Percentiles rank a stretch among this genome's conserved stretches.
These are phyloP conservation scores for Teunomyces atbi DNA, from an alignment of 805 yeast species.

Conservation along the genomic window DNA sequence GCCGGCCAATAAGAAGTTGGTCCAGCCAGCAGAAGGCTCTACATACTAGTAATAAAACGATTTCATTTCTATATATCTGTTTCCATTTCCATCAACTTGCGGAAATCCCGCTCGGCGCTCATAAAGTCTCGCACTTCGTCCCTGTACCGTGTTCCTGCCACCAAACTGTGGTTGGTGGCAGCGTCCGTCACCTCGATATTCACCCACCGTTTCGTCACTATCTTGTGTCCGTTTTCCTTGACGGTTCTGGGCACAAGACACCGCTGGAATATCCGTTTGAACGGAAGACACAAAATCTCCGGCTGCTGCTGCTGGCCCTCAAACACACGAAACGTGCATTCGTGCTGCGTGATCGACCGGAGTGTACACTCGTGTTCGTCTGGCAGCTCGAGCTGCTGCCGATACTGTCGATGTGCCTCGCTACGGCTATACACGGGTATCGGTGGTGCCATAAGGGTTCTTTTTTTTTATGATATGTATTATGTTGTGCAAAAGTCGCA, in stretches of 20 bases:
- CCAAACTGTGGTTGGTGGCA: slow-evolving; percentile 28
- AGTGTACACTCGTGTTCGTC: slow-evolving; percentile 32
- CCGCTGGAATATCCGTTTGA: slow-evolving; percentile 40
- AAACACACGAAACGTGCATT: slow-evolving; percentile 36
- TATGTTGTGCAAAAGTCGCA: too few relatives aligned
- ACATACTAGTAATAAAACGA: slow-evolving; percentile 40
- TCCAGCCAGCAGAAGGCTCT: slow-evolving; percentile 91
- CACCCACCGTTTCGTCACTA: slow-evolving; percentile 27
- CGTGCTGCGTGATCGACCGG: slow-evolving; percentile 37
- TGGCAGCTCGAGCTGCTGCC: slow-evolving; percentile 27
- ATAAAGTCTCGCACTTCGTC: slow-evolving; percentile 32
- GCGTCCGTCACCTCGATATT: slow-evolving; percentile 39
- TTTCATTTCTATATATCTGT: neutral
- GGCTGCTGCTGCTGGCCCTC: slow-evolving; percentile 22
- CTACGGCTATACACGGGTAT: slow-evolving; percentile 35
- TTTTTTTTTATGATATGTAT: too few relatives aligned
- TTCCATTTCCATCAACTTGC: slow-evolving; percentile 29
- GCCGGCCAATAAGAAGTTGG: slow-evolving; percentile 74
- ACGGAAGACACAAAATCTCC: slow-evolving; percentile 43
- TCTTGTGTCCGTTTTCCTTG: slow-evolving; percentile 26
- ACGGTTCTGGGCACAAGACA: slow-evolving; percentile 28
- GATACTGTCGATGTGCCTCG: slow-evolving; percentile 28
- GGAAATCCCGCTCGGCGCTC: slow-evolving; percentile 38
- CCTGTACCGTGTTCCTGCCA: slow-evolving; percentile 21
- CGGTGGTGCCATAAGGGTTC: too few relatives aligned